Evolutionary conservation across 495 filamentous ascomycete genomes (phyloP).

Genomic region (Bryoglossum gracile): DNA sequence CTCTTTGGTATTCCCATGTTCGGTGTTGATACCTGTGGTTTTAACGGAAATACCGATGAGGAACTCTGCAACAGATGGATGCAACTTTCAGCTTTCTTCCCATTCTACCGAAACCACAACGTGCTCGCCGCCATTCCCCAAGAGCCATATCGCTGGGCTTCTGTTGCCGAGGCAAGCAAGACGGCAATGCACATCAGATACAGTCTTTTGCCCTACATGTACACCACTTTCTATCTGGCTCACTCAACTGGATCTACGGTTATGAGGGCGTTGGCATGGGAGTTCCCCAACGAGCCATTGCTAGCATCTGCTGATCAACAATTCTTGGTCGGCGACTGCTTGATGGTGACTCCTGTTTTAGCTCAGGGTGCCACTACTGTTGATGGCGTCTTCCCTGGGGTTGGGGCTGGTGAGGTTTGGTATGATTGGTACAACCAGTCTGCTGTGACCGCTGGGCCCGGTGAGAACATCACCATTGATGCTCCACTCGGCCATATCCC

Average conservation of each 20-base stretch:
- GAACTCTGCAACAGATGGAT: constrained; percentile 85
- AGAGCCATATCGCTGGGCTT: constrained; percentile 70
- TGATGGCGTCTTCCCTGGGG: constrained; percentile 71
- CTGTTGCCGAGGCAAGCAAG: constrained; percentile 58
- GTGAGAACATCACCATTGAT: constrained; percentile 62
- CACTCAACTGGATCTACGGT: constrained; percentile 64
- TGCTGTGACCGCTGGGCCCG: constrained; percentile 41
- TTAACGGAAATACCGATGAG: constrained; percentile 59
- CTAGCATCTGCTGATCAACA: constrained; percentile 63
- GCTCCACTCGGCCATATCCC: constrained; percentile 77
- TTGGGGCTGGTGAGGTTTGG: constrained; percentile 56
- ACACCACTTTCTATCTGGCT: constrained; percentile 69
- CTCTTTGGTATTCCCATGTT: constrained; percentile 88
- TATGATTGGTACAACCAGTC: constrained; percentile 77
- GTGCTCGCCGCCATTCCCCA: constrained; percentile 53
- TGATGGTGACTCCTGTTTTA: constrained; percentile 70
- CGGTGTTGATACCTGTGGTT: constrained; percentile 77
- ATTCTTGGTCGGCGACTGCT: constrained; percentile 65
- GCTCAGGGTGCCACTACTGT: constrained; percentile 57
- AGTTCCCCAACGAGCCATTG: constrained; percentile 70
- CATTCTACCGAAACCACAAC: constrained; percentile 87
- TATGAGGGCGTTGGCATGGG: constrained; percentile 77
- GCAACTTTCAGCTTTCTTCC: constrained; percentile 79
- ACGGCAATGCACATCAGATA: constrained; percentile 71
- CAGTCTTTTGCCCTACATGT: constrained; percentile 68